Evolutionary conservation across 495 filamentous ascomycete species (phyloP).

Genomic region (Hypoxylon subgilvum): DNA sequence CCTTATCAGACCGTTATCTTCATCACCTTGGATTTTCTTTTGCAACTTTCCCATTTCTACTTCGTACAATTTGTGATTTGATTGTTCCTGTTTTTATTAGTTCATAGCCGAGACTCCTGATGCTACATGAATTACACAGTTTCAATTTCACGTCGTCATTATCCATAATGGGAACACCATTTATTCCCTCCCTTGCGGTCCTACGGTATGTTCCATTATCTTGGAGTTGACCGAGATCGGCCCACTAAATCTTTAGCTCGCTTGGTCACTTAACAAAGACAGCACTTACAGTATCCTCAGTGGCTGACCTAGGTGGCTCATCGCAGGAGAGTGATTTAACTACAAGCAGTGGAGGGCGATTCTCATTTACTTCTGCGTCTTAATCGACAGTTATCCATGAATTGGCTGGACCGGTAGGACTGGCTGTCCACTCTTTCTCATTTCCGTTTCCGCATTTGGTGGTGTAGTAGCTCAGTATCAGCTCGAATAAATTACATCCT

Average conservation of each 20-base stretch:
- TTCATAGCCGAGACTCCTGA: too few relatives aligned
- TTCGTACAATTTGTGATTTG: too few relatives aligned
- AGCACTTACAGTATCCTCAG: too few relatives aligned
- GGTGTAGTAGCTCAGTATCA: background rate
- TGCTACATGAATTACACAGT: too few relatives aligned
- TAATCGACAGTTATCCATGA: background rate
- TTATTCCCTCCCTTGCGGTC: too few relatives aligned
- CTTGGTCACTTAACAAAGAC: conserved; percentile 10
- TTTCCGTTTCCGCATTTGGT: conserved; percentile 2
- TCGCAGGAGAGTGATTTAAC: background rate
- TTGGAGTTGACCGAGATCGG: conserved; percentile 26
- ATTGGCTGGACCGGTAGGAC: conserved; percentile 12
- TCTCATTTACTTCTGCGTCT: background rate
- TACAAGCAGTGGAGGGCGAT: background rate
- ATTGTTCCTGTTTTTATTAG: too few relatives aligned
- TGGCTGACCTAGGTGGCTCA: too few relatives aligned
- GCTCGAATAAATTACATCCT: background rate
- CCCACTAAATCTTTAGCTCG: conserved; percentile 21
- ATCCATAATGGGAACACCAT: too few relatives aligned
- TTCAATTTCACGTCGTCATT: too few relatives aligned
- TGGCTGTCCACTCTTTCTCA: conserved; percentile 14
- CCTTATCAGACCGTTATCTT: too few relatives aligned
- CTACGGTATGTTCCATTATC: background rate
- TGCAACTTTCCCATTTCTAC: too few relatives aligned
- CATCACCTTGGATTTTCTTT: too few relatives aligned